phyloP scores from a whole-genome alignment of 1,284 basidiomycete genomes.

The Sphaerobolus stellatus region DNA sequence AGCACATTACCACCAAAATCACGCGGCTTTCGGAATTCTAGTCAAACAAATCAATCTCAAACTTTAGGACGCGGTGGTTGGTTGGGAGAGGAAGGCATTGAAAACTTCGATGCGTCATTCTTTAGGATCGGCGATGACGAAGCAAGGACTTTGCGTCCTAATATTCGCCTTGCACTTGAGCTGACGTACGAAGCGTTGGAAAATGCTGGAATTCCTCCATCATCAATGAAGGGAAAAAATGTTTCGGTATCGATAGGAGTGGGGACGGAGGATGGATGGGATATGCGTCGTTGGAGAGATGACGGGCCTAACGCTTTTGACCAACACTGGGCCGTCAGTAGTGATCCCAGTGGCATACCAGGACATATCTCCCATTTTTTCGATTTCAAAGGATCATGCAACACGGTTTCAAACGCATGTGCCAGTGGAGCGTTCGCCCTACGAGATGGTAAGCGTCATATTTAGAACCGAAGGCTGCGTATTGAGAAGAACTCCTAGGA shows the following conservation, averaged over 20 bases:
- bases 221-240: slow-evolving; percentile 14
- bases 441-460: slow-evolving; percentile 14
- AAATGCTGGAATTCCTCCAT: slow-evolving; percentile 14
- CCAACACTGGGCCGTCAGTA: slow-evolving; percentile 15
- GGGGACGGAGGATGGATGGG: slow-evolving; percentile 21
- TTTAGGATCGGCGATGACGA: slow-evolving; percentile 16
- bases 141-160: slow-evolving; percentile 15
- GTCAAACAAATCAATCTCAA: not conserved
- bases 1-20: slow-evolving; percentile 1
- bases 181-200: slow-evolving; percentile 17
- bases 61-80: slow-evolving; percentile 9
- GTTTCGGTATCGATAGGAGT: slow-evolving; percentile 16
- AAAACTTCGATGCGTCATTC: slow-evolving; percentile 16
- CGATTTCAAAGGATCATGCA: slow-evolving; percentile 14
- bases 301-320: slow-evolving; percentile 15
- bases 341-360: slow-evolving; percentile 18
- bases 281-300: slow-evolving; percentile 13
- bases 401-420: slow-evolving; percentile 16
- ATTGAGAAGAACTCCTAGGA: slow-evolving; percentile 4
- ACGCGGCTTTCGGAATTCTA: not conserved
- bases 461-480: not conserved
- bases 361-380: slow-evolving; percentile 18
- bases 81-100: slow-evolving; percentile 4
- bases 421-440: slow-evolving; percentile 17
- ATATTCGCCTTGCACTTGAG: slow-evolving; percentile 17